Evolutionary conservation across 148 eudicot genomes (phyloP).

Genomic region (Pouteria glomerata): DNA sequence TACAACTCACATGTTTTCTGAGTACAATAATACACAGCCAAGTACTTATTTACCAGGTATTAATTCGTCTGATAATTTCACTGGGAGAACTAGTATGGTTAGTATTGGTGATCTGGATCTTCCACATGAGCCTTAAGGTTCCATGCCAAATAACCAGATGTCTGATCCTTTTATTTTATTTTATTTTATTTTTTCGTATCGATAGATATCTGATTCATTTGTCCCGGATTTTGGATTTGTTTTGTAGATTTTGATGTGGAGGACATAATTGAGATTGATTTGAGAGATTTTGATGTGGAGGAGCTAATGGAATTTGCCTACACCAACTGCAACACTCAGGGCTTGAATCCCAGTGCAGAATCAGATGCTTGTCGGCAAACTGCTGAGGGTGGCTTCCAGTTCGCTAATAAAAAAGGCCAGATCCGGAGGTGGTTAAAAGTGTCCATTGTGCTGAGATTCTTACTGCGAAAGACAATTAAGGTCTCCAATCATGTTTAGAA

Average conservation of each 20-base stretch:
- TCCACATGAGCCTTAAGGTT: not conserved
- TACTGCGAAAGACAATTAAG: too few relatives aligned
- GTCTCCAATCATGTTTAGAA: not conserved
- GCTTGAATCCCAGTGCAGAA: too few relatives aligned
- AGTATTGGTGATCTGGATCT: not conserved
- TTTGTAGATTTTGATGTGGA: too few relatives aligned
- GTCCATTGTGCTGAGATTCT: not conserved
- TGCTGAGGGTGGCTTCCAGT: too few relatives aligned
- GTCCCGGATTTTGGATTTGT: too few relatives aligned
- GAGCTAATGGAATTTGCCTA: too few relatives aligned
- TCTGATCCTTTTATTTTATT: not conserved
- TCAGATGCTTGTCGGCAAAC: too few relatives aligned
- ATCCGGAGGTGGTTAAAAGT: not conserved
- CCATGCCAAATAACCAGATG: not conserved
- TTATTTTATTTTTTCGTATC: too few relatives aligned
- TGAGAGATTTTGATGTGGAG: too few relatives aligned
- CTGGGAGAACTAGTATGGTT: not conserved
- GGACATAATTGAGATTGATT: too few relatives aligned
- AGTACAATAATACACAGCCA: not conserved
- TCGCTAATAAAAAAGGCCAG: not conserved
- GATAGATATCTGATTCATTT: too few relatives aligned
- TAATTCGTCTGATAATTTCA: not conserved
- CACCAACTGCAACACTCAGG: too few relatives aligned
- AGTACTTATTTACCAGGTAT: not conserved
- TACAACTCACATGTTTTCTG: not conserved